Percentiles rank a stretch among this genome's conserved stretches.
Evolutionary conservation across 202 grass and related monocot genomes (phyloP).

Genomic region (Saccharum hybrid): DNA sequence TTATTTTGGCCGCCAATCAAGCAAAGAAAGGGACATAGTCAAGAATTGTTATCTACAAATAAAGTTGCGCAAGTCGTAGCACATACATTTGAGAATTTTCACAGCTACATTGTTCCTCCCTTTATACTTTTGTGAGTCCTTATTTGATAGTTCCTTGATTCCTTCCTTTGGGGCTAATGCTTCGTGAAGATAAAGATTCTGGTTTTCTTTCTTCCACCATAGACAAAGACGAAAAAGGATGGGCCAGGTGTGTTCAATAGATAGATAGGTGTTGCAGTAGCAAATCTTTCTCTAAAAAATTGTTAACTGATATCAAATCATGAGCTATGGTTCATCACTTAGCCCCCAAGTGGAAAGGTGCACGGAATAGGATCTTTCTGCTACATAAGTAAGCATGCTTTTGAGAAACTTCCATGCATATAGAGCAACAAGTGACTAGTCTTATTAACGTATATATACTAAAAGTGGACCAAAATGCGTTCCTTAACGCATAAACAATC

Average conservation of each 20-base stretch:
- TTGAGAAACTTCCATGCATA: slow-evolving; percentile 21
- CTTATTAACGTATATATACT: background rate
- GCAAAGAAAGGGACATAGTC: background rate
- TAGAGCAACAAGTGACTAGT: slow-evolving; percentile 17
- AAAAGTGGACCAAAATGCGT: slow-evolving; percentile 27
- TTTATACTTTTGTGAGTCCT: slow-evolving; percentile 41
- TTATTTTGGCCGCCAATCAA: background rate
- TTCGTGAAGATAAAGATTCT: slow-evolving; percentile 52
- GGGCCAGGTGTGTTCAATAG: slow-evolving; percentile 28
- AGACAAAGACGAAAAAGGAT: slow-evolving; percentile 6
- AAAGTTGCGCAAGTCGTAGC: background rate
- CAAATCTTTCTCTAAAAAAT: slow-evolving; percentile 34
- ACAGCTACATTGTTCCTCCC: background rate
- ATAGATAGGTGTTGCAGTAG: background rate
- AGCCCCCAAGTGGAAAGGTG: slow-evolving; percentile 34
- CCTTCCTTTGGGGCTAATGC: slow-evolving; percentile 52
- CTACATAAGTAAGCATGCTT: slow-evolving; percentile 45
- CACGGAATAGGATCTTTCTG: slow-evolving; percentile 53
- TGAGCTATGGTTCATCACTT: slow-evolving; percentile 32
- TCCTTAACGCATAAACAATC: slow-evolving; percentile 52
- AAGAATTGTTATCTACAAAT: background rate
- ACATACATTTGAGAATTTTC: slow-evolving; percentile 28
- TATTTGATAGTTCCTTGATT: slow-evolving; percentile 49
- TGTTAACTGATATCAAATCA: slow-evolving; percentile 4
- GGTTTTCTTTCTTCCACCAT: background rate